phyloP scores from a whole-genome alignment of 2,329 filamentous ascomycete species.

The Tolypocladium album region DNA sequence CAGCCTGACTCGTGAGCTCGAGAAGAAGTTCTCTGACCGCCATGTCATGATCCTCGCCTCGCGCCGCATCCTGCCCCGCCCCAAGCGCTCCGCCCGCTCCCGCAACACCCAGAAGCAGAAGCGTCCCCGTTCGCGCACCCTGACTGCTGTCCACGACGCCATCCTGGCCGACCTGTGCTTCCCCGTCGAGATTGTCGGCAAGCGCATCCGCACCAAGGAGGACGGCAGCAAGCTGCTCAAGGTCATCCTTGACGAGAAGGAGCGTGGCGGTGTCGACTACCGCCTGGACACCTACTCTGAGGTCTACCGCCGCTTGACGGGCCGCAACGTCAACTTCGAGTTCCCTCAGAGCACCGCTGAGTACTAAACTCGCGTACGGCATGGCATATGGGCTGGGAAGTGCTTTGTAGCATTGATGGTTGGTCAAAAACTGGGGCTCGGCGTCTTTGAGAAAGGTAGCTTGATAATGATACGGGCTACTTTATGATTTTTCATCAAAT shows the following conservation, averaged over 20 bases:
- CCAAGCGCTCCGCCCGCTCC: constrained; percentile 94
- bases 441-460: constrained; percentile 38
- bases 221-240: constrained; percentile 98
- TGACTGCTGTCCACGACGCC: constrained; percentile 97
- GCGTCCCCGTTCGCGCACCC: constrained; percentile 93
- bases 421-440: constrained; percentile 32
- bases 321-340: constrained; percentile 95
- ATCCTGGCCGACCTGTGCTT: constrained; percentile 97
- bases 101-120: constrained; percentile 97
- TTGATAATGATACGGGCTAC: constrained; percentile 37
- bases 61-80: constrained; percentile 95
- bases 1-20: constrained; percentile 98
- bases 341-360: constrained; percentile 83
- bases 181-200: constrained; percentile 99
- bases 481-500: constrained; percentile 25
- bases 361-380: constrained; percentile 50
- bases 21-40: constrained; percentile 99
- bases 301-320: constrained; percentile 97
- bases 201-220: constrained; percentile 97
- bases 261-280: constrained; percentile 98
- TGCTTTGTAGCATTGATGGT: constrained; percentile 24
- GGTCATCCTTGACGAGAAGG: constrained; percentile 99
- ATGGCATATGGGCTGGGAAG: constrained; percentile 13
- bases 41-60: constrained; percentile 98
- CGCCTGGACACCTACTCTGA: constrained; percentile 98